Percentiles rank a stretch among this genome's conserved stretches.
Conservation (phyloP, 768 basidiomycete species). For the Russula ochroleuca region DNA sequence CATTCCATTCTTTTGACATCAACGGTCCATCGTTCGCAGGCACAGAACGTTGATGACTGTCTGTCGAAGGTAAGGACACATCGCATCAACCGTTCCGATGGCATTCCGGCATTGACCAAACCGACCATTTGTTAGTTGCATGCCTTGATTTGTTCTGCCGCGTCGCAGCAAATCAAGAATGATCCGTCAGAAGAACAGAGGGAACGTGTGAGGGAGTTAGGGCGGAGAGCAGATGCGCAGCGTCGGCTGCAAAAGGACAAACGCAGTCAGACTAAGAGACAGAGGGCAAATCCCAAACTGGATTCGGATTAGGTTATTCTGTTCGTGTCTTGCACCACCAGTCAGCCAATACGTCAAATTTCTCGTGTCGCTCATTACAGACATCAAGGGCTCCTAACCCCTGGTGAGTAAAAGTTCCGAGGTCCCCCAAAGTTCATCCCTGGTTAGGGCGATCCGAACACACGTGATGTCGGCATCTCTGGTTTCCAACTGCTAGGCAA, state of each 20-base stretch:
- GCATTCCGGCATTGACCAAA: slow-evolving; percentile 14
- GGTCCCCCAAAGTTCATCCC: neutral
- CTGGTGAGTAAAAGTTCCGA: neutral
- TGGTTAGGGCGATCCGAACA: neutral
- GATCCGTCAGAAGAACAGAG: slow-evolving; percentile 54
- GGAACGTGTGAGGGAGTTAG: slow-evolving; percentile 47
- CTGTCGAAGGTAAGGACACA: slow-evolving; percentile 54
- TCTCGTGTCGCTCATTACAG: neutral
- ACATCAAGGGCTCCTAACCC: neutral
- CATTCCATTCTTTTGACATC: slow-evolving; percentile 68
- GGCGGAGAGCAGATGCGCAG: slow-evolving; percentile 45
- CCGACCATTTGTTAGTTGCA: slow-evolving; percentile 44
- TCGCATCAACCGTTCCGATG: slow-evolving; percentile 30
- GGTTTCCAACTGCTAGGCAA: too few relatives aligned
- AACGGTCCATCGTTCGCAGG: slow-evolving; percentile 66
- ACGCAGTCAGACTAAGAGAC: slow-evolving; percentile 48
- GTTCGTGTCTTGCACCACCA: neutral
- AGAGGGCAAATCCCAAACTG: slow-evolving; percentile 29
- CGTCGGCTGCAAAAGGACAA: slow-evolving; percentile 50
- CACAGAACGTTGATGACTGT: slow-evolving; percentile 70
- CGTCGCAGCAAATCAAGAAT: slow-evolving; percentile 46
- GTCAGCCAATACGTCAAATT: neutral
- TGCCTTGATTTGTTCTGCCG: slow-evolving; percentile 44
- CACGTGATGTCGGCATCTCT: neutral
- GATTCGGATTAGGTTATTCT: slow-evolving; percentile 25